phyloP scores from a whole-genome alignment of 2,329 filamentous ascomycete genomes.

The Apiospora marii region DNA sequence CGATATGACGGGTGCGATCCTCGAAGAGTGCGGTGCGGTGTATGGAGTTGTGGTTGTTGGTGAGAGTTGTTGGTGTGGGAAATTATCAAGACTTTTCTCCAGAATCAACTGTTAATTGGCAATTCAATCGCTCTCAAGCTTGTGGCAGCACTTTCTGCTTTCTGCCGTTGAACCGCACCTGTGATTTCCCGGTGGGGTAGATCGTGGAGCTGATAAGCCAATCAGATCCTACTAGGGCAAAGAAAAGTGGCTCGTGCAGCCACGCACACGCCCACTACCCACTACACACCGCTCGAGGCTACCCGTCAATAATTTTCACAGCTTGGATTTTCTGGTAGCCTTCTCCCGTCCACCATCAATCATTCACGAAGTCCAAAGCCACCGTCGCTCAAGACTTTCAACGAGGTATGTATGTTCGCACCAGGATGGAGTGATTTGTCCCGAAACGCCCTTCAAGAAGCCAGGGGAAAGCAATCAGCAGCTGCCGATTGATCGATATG shows the following conservation, averaged over 20 bases:
- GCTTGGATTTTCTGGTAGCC: constrained; percentile 25
- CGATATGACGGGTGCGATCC: constrained; percentile 67
- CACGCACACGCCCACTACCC: constrained; percentile 17
- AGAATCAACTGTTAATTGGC: constrained; percentile 32
- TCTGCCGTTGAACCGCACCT: constrained; percentile 15
- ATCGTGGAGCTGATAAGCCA: constrained; percentile 20
- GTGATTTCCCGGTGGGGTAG: constrained; percentile 13
- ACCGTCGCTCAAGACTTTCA: constrained; percentile 32
- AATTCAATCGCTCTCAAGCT: constrained; percentile 31
- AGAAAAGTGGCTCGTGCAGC: constrained; percentile 27
- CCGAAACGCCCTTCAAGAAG: constrained; percentile 53
- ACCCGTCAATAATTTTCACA: constrained; percentile 40
- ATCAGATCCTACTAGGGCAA: constrained; percentile 27
- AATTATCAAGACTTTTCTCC: constrained; percentile 31
- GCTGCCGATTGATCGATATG: constrained; percentile 30
- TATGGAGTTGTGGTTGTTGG: constrained; percentile 35
- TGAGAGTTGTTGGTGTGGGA: constrained; percentile 34
- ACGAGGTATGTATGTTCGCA: constrained; percentile 54
- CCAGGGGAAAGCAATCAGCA: constrained; percentile 69
- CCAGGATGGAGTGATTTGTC: constrained; percentile 44
- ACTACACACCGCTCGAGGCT: constrained; percentile 19
- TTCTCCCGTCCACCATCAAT: constrained; percentile 37
- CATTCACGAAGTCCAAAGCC: constrained; percentile 31
- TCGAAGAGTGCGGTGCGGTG: constrained; percentile 62
- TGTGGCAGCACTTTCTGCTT: constrained; percentile 21